These are phyloP conservation scores for Ogataea methanolica DNA, from an alignment of 805 yeast species.

Conservation along the genomic window DNA sequence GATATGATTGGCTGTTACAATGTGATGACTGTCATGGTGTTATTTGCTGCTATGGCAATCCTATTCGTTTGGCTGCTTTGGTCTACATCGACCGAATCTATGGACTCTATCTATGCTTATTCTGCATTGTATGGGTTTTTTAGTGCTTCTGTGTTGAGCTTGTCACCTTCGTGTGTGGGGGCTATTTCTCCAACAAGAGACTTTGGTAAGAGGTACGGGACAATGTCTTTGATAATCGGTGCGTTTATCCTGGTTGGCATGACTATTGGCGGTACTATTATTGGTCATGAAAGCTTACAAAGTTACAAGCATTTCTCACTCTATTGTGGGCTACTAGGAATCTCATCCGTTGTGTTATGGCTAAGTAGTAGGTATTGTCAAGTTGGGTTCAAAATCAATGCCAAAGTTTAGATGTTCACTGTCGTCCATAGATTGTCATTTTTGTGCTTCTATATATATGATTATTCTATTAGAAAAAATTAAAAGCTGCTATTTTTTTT, in stretches of 20 bases:
- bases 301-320: slow-evolving; percentile 41
- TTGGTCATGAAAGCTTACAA: slow-evolving; percentile 24
- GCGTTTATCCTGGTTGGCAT: slow-evolving; percentile 30
- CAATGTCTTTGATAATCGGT: slow-evolving; percentile 43
- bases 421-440: not conserved
- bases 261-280: slow-evolving; percentile 41
- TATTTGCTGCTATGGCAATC: slow-evolving; percentile 33
- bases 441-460: not conserved
- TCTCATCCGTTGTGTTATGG: slow-evolving; percentile 36
- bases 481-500: slow-evolving; percentile 3
- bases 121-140: slow-evolving; percentile 50
- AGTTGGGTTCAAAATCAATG: slow-evolving; percentile 37
- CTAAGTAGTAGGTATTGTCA: slow-evolving; percentile 34
- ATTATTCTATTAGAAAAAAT: not conserved
- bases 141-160: slow-evolving; percentile 51
- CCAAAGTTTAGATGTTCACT: slow-evolving; percentile 1
- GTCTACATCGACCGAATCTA: slow-evolving; percentile 23
- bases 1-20: slow-evolving; percentile 40
- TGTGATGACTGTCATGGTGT: slow-evolving; percentile 34
- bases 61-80: slow-evolving; percentile 57
- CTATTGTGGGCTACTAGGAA: slow-evolving; percentile 38
- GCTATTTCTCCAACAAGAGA: slow-evolving; percentile 52
- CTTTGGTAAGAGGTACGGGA: slow-evolving; percentile 64
- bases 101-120: slow-evolving; percentile 42
- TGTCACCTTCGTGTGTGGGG: slow-evolving; percentile 59